Conservation (phyloP, 805 yeast species). For the Torulaspora delbrueckii region DNA sequence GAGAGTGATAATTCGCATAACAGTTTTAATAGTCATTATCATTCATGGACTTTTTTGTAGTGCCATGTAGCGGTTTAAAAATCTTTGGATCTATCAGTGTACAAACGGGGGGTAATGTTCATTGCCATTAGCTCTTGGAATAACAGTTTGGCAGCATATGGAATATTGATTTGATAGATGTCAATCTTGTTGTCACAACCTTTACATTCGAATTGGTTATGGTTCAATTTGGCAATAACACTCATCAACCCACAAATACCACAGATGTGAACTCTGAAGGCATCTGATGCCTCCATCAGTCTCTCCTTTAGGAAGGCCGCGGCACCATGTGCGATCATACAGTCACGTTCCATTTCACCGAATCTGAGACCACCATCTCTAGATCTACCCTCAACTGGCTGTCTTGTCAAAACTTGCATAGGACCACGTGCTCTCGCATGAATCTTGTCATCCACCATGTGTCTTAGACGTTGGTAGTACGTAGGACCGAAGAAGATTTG, state of each 20-base stretch:
- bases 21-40: conserved; percentile 5
- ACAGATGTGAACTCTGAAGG: conserved; percentile 96
- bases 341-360: conserved; percentile 99
- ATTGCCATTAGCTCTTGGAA: conserved; percentile 99
- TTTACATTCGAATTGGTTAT: conserved; percentile 97
- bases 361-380: conserved; percentile 99
- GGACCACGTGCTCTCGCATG: conserved; percentile 99
- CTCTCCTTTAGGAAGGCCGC: conserved; percentile 97
- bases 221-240: conserved; percentile 94
- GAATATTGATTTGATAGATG: conserved; percentile 94
- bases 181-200: conserved; percentile 98
- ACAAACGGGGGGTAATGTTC: conserved; percentile 96
- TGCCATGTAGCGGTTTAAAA: conserved; percentile 17
- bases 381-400: conserved; percentile 98
- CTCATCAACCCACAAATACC: conserved; percentile 98
- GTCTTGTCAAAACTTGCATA: conserved; percentile 94
- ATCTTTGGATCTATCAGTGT: conserved; percentile 73
- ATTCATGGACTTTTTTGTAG: conserved; percentile 1
- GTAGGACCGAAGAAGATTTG: conserved; percentile 99
- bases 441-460: conserved; percentile 98
- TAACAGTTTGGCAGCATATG: conserved; percentile 95
- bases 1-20: not conserved
- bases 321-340: conserved; percentile 99
- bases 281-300: conserved; percentile 98
- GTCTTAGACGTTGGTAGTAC: conserved; percentile 96